These are phyloP conservation scores for Xanthoceras sorbifolium DNA, from an alignment of 345 rosid genomes.

Conservation along the genomic window DNA sequence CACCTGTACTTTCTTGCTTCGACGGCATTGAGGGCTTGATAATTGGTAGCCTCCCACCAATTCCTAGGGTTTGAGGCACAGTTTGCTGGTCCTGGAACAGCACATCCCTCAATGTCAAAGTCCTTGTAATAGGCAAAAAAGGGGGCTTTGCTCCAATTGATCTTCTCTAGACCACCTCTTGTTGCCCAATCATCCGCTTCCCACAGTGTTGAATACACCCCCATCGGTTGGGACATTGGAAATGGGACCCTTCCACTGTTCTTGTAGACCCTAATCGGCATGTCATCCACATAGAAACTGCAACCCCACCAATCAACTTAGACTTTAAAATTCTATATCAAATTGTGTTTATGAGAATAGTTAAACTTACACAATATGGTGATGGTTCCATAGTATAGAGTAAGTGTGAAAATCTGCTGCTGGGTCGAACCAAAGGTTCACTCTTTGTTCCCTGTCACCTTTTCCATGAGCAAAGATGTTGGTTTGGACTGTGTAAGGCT, in stretches of 20 bases:
- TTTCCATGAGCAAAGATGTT: conserved; percentile 87
- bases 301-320: background rate
- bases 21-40: conserved; percentile 61
- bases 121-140: conserved; percentile 82
- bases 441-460: conserved; percentile 86
- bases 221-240: conserved; percentile 85
- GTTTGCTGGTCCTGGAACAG: conserved; percentile 69
- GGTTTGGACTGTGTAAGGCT: conserved; percentile 93
- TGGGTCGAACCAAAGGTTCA: conserved; percentile 97
- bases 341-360: background rate
- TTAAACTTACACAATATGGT: conserved; percentile 68
- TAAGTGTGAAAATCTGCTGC: conserved; percentile 70
- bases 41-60: conserved; percentile 80
- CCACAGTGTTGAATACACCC: conserved; percentile 89
- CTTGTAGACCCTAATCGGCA: conserved; percentile 89
- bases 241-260: conserved; percentile 63
- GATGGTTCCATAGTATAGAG: conserved; percentile 73
- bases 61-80: conserved; percentile 65
- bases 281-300: conserved; percentile 77
- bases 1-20: conserved; percentile 83
- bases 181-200: conserved; percentile 99
- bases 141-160: conserved; percentile 89
- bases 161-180: conserved; percentile 92
- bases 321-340: too few relatives aligned
- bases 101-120: conserved; percentile 88